Conservation (phyloP, 371 early-diverging fungal species). For the Apophysomyces trapeziformis region DNA sequence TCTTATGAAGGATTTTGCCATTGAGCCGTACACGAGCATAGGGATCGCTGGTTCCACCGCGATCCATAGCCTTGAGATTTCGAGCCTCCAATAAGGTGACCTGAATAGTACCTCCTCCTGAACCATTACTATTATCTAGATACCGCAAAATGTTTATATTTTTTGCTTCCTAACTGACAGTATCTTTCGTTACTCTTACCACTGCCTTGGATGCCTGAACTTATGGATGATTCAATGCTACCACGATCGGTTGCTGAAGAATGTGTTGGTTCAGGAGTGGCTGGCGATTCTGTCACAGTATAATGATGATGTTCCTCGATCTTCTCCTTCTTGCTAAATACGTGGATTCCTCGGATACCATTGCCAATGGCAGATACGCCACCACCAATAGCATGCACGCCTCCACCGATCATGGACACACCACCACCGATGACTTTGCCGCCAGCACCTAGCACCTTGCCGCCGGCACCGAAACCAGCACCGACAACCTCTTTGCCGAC, state of each 20-base stretch:
- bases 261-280: not conserved
- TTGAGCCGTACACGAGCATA: slow-evolving; percentile 62
- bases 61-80: slow-evolving; percentile 63
- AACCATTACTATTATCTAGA: not conserved
- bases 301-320: slow-evolving; percentile 11
- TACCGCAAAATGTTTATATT: too few species aligned
- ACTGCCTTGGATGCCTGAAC: slow-evolving; percentile 3
- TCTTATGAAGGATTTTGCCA: slow-evolving; percentile 72
- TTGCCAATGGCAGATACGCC: slow-evolving; percentile 13
- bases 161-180: too few species aligned
- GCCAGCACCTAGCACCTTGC: slow-evolving; percentile 42
- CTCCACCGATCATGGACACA: slow-evolving; percentile 28
- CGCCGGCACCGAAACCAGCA: slow-evolving; percentile 34
- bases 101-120: slow-evolving; percentile 44
- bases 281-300: not conserved
- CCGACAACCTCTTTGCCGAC: slow-evolving; percentile 36
- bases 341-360: slow-evolving; percentile 38
- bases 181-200: slow-evolving; percentile 10
- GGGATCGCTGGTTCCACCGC: slow-evolving; percentile 66
- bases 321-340: slow-evolving; percentile 31
- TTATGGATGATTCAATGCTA: not conserved
- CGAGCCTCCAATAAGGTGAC: slow-evolving; percentile 60
- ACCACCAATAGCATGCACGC: slow-evolving; percentile 21
- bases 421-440: slow-evolving; percentile 44
- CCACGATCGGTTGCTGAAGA: not conserved